Evolutionary conservation across 331 rosid species (phyloP), one percentile per base, ranked within the genome.

Genomic region (Pyracantha coccinea): DNA sequence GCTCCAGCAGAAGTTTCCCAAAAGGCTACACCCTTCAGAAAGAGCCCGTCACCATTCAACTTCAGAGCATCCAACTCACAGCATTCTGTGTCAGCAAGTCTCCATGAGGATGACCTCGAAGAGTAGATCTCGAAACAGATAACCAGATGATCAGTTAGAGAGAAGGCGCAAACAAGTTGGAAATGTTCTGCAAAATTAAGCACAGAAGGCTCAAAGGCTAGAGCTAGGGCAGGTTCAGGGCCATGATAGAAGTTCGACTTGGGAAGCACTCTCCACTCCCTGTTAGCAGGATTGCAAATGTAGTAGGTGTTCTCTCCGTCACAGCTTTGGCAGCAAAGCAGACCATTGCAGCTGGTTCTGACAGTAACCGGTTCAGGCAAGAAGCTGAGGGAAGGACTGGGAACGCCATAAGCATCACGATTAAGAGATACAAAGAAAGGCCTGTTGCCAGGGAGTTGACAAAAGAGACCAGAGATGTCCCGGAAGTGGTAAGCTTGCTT

Each of bases 41-140:
- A 86, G 23, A 81, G 28, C 1, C 88, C 90, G 67, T 86, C 86
- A 0, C 79, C 82, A 23, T 12, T 27, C 58, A 81, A 12, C 28
- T 50, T 33, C 27, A 61, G 27, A 54, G 77, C 75, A 4, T n/a
- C 69, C 12, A 11, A 16, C 1, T 86, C 87, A 53, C 25, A 73
- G 57, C 81, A 83, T 25, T 33, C 6, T 0, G 79, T 28, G 4
- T 81, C 82, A 16, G 69, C 68, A 11, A 76, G 28, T 47, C 82
- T 74, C 90, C 87, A 83, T 2, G 82, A 78, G 57, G 73, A 55
- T 8, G 86, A 81, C 77, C 86, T 74, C 1, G 90, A 86, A 24
- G 90, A 86, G 86, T 78, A 86, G 25, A 81, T 81, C 59, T 83
- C 84, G 24, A 83, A 86, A 45, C 8, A 69, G 25, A 81, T 14